These are phyloP conservation scores for Prototheca cutis DNA, from an alignment of 163 green algal genomes.

Conservation along the genomic window DNA sequence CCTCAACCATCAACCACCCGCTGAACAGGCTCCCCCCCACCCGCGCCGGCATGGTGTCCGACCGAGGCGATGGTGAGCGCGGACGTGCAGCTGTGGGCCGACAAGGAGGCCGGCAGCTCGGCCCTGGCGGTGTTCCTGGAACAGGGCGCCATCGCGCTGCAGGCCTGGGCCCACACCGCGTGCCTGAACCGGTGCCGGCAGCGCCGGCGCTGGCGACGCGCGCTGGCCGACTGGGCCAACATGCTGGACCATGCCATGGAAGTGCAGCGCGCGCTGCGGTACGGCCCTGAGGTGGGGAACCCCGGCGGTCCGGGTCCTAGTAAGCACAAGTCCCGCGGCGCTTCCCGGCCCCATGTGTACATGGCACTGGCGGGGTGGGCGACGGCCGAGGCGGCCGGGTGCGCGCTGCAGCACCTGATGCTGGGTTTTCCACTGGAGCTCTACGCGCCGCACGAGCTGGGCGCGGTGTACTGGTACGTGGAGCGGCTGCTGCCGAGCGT, in stretches of 20 bases:
- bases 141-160: conserved; percentile 40
- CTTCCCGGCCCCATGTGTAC: not conserved
- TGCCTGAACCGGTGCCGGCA: conserved; percentile 59
- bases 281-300: not conserved
- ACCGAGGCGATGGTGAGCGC: conserved; percentile 30
- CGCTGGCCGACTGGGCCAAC: conserved; percentile 64
- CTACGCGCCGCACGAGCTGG: conserved; percentile 53
- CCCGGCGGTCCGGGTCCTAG: not conserved
- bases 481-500: conserved; percentile 11
- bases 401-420: conserved; percentile 53
- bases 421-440: conserved; percentile 66
- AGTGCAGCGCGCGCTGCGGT: not conserved
- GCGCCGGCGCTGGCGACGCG: conserved; percentile 48
- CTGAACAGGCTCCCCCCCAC: not conserved
- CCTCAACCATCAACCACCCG: not conserved
- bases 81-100: conserved; percentile 14
- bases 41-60: conserved; percentile 29
- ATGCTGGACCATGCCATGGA: conserved; percentile 51
- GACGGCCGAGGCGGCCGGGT: conserved; percentile 33
- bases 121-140: conserved; percentile 54
- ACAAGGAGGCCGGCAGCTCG: not conserved
- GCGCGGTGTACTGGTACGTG: conserved; percentile 57
- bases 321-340: not conserved
- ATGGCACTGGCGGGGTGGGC: conserved; percentile 38
- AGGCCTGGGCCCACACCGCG: conserved; percentile 52